Percentiles rank a stretch among this genome's conserved stretches.
These are phyloP conservation scores for Plectosphaerella cucumerina DNA, from an alignment of 2,329 filamentous ascomycete genomes.

Conservation along the genomic window DNA sequence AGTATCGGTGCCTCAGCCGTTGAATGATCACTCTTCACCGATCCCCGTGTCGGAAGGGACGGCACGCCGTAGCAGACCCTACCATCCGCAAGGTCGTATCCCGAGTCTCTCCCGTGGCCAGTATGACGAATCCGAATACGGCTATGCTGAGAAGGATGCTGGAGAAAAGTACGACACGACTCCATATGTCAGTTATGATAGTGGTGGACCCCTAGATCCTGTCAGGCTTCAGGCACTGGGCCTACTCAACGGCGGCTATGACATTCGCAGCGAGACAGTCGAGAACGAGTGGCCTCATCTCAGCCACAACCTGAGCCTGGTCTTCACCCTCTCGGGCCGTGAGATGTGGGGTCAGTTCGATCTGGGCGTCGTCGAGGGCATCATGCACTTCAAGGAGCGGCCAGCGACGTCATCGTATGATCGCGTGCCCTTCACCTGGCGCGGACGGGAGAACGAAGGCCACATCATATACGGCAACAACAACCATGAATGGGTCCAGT, in stretches of 20 bases:
- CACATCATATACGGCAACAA: conserved; percentile 19
- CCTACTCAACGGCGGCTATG: conserved; percentile 41
- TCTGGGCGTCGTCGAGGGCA: conserved; percentile 33
- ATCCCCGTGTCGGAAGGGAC: conserved; percentile 4
- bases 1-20: neutral
- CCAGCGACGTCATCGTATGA: conserved; percentile 25
- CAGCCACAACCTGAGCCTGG: conserved; percentile 22
- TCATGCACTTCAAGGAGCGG: conserved; percentile 34
- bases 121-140: too few relatives aligned
- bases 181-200: too few relatives aligned
- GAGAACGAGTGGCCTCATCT: conserved; percentile 18
- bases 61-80: conserved; percentile 21
- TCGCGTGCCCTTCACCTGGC: conserved; percentile 27
- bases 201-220: neutral
- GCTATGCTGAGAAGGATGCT: too few relatives aligned
- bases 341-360: conserved; percentile 43
- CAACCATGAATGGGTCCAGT: conserved; percentile 26
- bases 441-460: conserved; percentile 25
- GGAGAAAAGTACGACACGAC: too few relatives aligned
- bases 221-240: conserved; percentile 22
- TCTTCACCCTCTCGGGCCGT: conserved; percentile 31
- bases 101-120: too few relatives aligned
- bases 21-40: too few relatives aligned
- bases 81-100: too few relatives aligned
- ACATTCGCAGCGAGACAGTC: conserved; percentile 23